Percentiles rank a stretch among this genome's conserved stretches.
phyloP scores from a whole-genome alignment of 2,329 filamentous ascomycete species.

The Aquanectria penicillioides region DNA sequence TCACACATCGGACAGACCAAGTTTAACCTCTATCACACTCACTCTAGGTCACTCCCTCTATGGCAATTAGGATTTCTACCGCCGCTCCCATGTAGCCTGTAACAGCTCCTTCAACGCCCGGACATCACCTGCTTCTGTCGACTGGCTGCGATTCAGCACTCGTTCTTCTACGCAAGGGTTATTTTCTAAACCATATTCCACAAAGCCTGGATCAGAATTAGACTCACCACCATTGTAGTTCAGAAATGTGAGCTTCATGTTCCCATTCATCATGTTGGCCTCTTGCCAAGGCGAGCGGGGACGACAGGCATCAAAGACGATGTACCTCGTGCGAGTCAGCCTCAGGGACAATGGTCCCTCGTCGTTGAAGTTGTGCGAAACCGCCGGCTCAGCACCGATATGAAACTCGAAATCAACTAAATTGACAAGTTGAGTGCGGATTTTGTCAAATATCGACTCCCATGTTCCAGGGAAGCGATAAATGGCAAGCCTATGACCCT shows the following conservation, averaged over 20 bases:
- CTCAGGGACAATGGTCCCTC: not conserved
- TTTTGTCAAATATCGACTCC: conserved; percentile 33
- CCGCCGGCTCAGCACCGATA: not conserved
- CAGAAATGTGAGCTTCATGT: not conserved
- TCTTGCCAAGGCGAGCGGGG: not conserved
- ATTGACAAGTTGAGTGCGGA: conserved; percentile 18
- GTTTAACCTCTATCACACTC: no score
- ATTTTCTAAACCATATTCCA: not conserved
- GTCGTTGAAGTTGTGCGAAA: not conserved
- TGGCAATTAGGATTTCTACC: no score
- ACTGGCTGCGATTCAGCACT: not conserved
- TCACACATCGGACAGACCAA: no score
- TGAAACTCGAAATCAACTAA: conserved; percentile 5
- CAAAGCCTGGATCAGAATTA: not conserved
- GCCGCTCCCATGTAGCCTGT: not conserved
- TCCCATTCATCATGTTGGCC: not conserved
- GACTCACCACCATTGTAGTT: not conserved
- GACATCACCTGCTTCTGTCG: not conserved
- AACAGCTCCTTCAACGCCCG: not conserved
- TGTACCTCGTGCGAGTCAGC: not conserved
- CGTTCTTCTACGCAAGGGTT: not conserved
- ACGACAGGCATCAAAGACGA: not conserved
- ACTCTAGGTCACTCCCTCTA: no score
- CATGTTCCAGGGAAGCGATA: conserved; percentile 21
- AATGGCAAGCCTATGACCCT: not conserved